Evolutionary conservation across 1,284 basidiomycete species (phyloP).

Genomic region (Apiotrichum akiyoshidainum): DNA sequence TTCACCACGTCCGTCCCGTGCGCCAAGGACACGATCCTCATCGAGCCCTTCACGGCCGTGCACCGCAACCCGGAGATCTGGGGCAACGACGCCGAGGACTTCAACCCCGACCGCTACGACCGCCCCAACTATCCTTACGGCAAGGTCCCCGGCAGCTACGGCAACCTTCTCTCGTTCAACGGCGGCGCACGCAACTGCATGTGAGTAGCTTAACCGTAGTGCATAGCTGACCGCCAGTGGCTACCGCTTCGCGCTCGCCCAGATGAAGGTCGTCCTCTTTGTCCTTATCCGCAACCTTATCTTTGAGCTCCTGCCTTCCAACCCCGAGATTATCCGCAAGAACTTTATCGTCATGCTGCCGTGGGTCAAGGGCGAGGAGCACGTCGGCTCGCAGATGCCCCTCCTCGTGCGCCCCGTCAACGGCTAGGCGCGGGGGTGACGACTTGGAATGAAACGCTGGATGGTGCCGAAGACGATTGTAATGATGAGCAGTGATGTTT

Average conservation of each 20-base stretch:
- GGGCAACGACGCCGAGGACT: conserved; percentile 63
- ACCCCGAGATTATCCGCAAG: conserved; percentile 38
- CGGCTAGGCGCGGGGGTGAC: not conserved
- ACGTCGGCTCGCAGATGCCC: conserved; percentile 5
- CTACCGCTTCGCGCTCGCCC: conserved; percentile 62
- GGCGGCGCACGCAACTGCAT: conserved; percentile 62
- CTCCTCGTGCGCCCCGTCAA: conserved; percentile 3
- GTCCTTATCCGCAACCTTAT: conserved; percentile 57
- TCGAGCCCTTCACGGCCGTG: conserved; percentile 18
- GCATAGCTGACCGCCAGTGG: conserved; percentile 42
- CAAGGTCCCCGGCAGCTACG: conserved; percentile 58
- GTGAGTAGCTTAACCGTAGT: conserved; percentile 10
- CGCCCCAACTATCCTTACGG: not conserved
- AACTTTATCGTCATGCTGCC: conserved; percentile 14
- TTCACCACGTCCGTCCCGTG: conserved; percentile 34
- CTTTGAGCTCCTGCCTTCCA: conserved; percentile 48
- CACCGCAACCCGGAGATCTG: conserved; percentile 53
- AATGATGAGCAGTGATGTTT: too few species aligned
- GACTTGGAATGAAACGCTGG: too few species aligned
- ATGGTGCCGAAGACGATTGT: too few species aligned
- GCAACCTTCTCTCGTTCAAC: conserved; percentile 60
- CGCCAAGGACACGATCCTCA: not conserved
- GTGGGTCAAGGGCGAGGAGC: conserved; percentile 4
- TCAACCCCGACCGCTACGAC: conserved; percentile 61
- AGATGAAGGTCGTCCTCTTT: conserved; percentile 61